A percentile compares a stretch with the other conserved stretches of the same genome.
These are phyloP conservation scores for Macrophomina pseudophaseolina DNA, from an alignment of 2,329 filamentous ascomycete species.

Conservation along the genomic window DNA sequence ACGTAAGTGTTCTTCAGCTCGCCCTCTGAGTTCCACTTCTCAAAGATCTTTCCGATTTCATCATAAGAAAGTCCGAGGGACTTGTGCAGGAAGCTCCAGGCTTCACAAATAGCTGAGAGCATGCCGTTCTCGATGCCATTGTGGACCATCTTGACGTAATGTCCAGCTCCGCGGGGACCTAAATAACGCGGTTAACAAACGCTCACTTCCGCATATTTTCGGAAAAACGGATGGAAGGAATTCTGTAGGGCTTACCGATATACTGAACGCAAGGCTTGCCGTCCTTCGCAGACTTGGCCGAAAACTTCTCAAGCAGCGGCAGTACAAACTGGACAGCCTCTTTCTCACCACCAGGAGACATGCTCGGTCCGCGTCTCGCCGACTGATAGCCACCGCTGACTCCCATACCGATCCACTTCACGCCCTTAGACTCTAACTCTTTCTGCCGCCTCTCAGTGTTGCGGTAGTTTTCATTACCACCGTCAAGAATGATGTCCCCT, in stretches of 20 bases:
- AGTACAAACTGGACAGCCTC: slow-evolving; percentile 56
- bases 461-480: slow-evolving; percentile 62
- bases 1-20: slow-evolving; percentile 59
- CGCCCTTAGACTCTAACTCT: slow-evolving; percentile 53
- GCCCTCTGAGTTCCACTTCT: slow-evolving; percentile 58
- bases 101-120: slow-evolving; percentile 61
- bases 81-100: slow-evolving; percentile 60
- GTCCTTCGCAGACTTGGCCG: slow-evolving; percentile 56
- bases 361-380: slow-evolving; percentile 56
- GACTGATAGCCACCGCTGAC: slow-evolving; percentile 62
- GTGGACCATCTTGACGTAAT: slow-evolving; percentile 69
- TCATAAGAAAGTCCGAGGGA: slow-evolving; percentile 57
- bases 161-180: slow-evolving; percentile 57
- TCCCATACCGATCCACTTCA: slow-evolving; percentile 63
- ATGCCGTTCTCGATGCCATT: slow-evolving; percentile 68
- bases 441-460: slow-evolving; percentile 61
- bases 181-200: not conserved
- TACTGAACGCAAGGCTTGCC: slow-evolving; percentile 58
- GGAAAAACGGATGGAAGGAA: not conserved
- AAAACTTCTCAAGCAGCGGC: slow-evolving; percentile 58
- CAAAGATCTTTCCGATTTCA: slow-evolving; percentile 59
- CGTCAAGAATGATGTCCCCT: slow-evolving; percentile 65
- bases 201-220: too few species aligned
- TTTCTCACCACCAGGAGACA: slow-evolving; percentile 61
- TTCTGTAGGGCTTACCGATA: slow-evolving; percentile 45